phyloP scores from a whole-genome alignment of 1,284 basidiomycete genomes.

The Boletus semigastroideus region DNA sequence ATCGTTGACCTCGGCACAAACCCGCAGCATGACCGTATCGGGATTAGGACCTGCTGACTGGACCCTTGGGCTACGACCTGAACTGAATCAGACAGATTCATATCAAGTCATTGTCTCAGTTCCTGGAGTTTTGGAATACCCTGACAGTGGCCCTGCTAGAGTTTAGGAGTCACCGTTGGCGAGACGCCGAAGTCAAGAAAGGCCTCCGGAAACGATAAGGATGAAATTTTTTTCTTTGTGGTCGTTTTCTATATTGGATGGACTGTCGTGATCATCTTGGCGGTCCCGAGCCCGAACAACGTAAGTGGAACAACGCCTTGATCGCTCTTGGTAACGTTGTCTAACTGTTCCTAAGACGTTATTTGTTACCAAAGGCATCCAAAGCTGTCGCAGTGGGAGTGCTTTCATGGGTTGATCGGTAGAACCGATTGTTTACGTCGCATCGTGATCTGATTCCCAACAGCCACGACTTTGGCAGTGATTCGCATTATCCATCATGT shows the following conservation, averaged over 20 bases:
- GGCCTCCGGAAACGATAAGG: conserved; percentile 42
- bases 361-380: conserved; percentile 12
- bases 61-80: conserved; percentile 19
- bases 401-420: conserved; percentile 54
- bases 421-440: conserved; percentile 6
- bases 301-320: conserved; percentile 22
- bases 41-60: conserved; percentile 25
- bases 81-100: conserved; percentile 21
- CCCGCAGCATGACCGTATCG: conserved; percentile 22
- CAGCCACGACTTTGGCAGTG: conserved; percentile 35
- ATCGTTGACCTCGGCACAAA: conserved; percentile 31
- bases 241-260: conserved; percentile 58
- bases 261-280: conserved; percentile 53
- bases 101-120: conserved; percentile 15
- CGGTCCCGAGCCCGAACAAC: conserved; percentile 45
- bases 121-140: conserved; percentile 28
- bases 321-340: conserved; percentile 9
- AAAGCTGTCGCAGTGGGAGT: conserved; percentile 40
- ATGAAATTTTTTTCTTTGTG: conserved; percentile 60
- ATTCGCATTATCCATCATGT: conserved; percentile 55
- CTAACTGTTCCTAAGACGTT: conserved; percentile 18
- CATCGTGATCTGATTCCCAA: conserved; percentile 9
- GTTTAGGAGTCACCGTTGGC: conserved; percentile 51
- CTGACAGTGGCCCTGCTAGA: conserved; percentile 42
- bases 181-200: conserved; percentile 36